Conservation (phyloP, 23 red algal genomes). For the Gracilaria gracilis region DNA sequence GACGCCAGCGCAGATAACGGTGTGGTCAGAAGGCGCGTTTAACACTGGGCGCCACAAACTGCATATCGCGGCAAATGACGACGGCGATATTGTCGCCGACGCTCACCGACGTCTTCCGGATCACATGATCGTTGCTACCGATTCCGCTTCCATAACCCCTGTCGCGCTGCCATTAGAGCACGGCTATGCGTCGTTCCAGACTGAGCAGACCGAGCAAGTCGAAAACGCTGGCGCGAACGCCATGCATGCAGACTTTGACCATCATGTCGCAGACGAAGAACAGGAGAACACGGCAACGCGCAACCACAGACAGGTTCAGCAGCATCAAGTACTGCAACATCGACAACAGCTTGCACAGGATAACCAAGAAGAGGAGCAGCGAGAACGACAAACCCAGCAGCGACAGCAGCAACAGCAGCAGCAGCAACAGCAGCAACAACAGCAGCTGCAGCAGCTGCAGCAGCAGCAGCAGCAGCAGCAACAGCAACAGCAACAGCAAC, state of each 20-base stretch:
- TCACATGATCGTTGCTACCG: constrained; percentile 9
- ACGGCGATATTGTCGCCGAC: not conserved
- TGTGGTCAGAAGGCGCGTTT: not conserved
- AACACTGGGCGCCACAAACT: not conserved
- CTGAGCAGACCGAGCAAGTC: not conserved
- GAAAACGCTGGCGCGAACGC: not conserved
- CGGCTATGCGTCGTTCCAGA: not conserved
- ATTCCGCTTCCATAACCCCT: not conserved
- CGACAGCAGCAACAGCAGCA: not conserved
- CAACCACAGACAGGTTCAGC: not conserved
- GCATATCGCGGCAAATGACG: not conserved
- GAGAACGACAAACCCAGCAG: not conserved
- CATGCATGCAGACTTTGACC: not conserved
- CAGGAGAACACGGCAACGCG: not conserved
- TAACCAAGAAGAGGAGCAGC: not conserved
- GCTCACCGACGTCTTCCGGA: constrained; percentile 3
- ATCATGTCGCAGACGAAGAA: not conserved
- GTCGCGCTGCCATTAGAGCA: not conserved
- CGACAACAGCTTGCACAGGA: not conserved
- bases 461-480: no score
- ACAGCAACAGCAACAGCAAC: no score
- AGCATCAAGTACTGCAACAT: not conserved
- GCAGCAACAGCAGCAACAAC: not conserved
- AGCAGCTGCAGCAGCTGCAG: not conserved
- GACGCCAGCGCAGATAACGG: not conserved